Evolutionary conservation across 495 filamentous ascomycete species (phyloP).

Genomic region (Tricharina praecox): DNA sequence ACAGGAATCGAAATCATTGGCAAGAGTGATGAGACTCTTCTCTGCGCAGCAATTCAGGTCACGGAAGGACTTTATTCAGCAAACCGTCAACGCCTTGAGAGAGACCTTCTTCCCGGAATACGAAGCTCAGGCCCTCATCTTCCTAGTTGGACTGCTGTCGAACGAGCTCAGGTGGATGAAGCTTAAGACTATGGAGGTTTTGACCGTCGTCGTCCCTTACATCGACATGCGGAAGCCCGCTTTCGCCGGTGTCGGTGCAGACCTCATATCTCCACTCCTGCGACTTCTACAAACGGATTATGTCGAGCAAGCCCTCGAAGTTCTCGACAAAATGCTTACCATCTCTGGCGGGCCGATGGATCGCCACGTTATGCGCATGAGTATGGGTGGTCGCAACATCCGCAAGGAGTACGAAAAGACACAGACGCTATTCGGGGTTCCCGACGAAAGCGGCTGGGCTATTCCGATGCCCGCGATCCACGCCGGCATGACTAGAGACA

Average conservation of each 20-base stretch:
- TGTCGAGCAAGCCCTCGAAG: slow-evolving; percentile 75
- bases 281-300: slow-evolving; percentile 83
- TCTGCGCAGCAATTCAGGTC: slow-evolving; percentile 50
- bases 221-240: slow-evolving; percentile 88
- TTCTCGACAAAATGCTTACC: slow-evolving; percentile 84
- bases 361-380: slow-evolving; percentile 87
- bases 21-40: slow-evolving; percentile 48
- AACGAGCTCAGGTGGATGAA: slow-evolving; percentile 82
- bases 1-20: slow-evolving; percentile 42
- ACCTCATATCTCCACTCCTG: slow-evolving; percentile 84
- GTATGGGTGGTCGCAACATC: slow-evolving; percentile 70
- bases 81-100: slow-evolving; percentile 58
- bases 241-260: slow-evolving; percentile 78
- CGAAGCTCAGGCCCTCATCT: slow-evolving; percentile 70
- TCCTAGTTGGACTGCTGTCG: slow-evolving; percentile 79
- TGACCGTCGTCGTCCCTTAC: slow-evolving; percentile 69
- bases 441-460: slow-evolving; percentile 89
- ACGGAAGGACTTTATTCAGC: slow-evolving; percentile 57
- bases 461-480: slow-evolving; percentile 84
- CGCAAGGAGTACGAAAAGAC: slow-evolving; percentile 89
- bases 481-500: slow-evolving; percentile 63
- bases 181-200: slow-evolving; percentile 73
- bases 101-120: slow-evolving; percentile 65
- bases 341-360: slow-evolving; percentile 89
- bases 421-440: slow-evolving; percentile 88